Evolutionary conservation across 2,329 filamentous ascomycete species (phyloP), one percentile per base, ranked within the genome.

Genomic region (Sphaerostilbella broomeana): DNA sequence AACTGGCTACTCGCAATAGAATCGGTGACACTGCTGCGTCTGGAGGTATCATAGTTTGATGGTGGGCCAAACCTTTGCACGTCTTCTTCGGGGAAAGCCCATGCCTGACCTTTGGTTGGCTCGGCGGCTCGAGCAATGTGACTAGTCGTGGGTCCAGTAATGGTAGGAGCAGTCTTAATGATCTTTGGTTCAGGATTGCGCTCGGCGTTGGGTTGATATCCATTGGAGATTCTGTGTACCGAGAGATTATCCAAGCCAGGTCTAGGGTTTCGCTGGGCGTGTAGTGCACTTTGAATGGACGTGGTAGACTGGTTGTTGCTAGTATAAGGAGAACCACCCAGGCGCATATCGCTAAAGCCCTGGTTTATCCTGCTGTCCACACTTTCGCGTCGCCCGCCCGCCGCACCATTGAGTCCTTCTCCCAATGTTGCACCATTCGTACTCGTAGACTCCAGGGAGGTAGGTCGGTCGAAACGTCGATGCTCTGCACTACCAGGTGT

Each of bases 1-100:
- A 80, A 87, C 48, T 88, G 82, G 58, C 83, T 88, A 62, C 84
- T 88, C 4, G 83, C 83, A 42, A 89, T 69, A 0, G 85, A 89
- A 15, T 86, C 81, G 24, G 84, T 81, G 44, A 85, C 75, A 51
- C 84, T 88, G 57, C 84, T 87, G 45, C 84, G 76, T 44, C 84
- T 72, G 8, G 84, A 88, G 40, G 80, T 76, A 30, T 74, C 64
- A 25, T 76, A 76, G 33, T 68, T 27, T 6, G 38, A 40, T 17
- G 38, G 31, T 61, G 66, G 42, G 55, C 48, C 45, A 11, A 70
- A 55, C 39, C 71, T 63, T 43, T 75, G 70, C 3, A 83, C 77
- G 37, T 80, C 75, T 38, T 83, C 78, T 54, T 86, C 84, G 1
- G 85, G 84, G 51, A 89, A 89, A 49, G 85, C 85, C 84, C 85